These are phyloP conservation scores for Eucalyptus cladocalyx DNA, from an alignment of 345 rosid species.

Conservation along the genomic window DNA sequence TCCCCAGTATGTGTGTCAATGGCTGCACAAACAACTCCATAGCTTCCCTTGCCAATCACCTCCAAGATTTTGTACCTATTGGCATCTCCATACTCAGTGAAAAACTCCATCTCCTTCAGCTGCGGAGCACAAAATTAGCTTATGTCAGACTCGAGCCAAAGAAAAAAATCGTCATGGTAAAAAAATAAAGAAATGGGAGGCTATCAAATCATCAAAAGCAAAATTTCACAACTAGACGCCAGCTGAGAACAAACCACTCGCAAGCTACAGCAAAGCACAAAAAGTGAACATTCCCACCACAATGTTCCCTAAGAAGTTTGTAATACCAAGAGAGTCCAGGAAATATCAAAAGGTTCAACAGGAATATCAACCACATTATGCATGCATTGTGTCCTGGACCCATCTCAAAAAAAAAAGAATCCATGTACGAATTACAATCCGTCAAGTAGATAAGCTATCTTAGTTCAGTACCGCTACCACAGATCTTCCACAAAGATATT, in stretches of 20 bases:
- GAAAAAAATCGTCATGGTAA: background rate
- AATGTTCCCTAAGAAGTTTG: background rate
- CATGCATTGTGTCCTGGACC: background rate
- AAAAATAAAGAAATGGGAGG: background rate
- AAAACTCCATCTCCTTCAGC: conserved; percentile 69
- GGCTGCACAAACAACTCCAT: conserved; percentile 98
- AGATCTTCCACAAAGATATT: background rate
- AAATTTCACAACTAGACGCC: background rate
- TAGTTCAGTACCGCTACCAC: background rate
- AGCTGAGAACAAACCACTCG: background rate
- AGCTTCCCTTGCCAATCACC: conserved; percentile 95
- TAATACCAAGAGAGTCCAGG: background rate
- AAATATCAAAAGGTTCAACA: background rate
- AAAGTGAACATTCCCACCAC: background rate
- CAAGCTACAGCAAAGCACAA: background rate
- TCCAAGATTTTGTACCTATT: conserved; percentile 79
- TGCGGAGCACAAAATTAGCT: conserved; percentile 16
- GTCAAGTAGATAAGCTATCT: background rate
- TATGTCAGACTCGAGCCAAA: background rate
- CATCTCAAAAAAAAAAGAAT: background rate
- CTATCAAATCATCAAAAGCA: background rate
- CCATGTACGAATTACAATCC: background rate
- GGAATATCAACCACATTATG: background rate
- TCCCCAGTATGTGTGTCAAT: conserved; percentile 91
- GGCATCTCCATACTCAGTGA: conserved; percentile 96